Conservation (phyloP, 495 filamentous ascomycete genomes). For the Trichocladium uniseriatum region DNA sequence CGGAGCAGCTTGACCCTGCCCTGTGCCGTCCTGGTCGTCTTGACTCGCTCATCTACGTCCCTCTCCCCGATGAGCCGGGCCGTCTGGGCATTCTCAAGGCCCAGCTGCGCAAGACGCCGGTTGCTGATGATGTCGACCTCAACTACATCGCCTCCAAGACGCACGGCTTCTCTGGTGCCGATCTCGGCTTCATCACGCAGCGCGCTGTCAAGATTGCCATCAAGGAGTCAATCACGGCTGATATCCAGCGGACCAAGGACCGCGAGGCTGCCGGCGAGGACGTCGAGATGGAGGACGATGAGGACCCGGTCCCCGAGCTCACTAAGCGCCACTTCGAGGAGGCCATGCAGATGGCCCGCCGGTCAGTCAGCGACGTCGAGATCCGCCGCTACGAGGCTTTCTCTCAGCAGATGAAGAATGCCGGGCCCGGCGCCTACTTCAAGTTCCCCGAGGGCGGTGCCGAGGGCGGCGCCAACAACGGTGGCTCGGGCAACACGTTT, state of each 20-base stretch:
- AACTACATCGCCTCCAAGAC: conserved; percentile 92
- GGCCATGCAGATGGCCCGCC: conserved; percentile 87
- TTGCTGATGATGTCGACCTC: conserved; percentile 78
- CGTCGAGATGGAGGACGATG: conserved; percentile 73
- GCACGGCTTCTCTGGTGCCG: conserved; percentile 98
- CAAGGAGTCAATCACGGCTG: conserved; percentile 84
- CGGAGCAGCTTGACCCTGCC: conserved; percentile 95
- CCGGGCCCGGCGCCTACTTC: conserved; percentile 90
- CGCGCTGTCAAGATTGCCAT: conserved; percentile 98
- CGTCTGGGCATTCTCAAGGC: conserved; percentile 86
- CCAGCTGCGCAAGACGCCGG: conserved; percentile 96
- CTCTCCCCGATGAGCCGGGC: conserved; percentile 81
- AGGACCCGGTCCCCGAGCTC: conserved; percentile 94
- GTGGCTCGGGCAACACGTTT: conserved; percentile 52
- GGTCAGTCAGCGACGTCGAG: conserved; percentile 93
- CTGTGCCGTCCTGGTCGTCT: conserved; percentile 97
- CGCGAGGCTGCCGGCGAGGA: conserved; percentile 78
- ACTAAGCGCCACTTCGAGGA: conserved; percentile 97
- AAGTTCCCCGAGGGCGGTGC: conserved; percentile 77
- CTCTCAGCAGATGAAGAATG: conserved; percentile 96
- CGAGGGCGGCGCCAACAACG: conserved; percentile 41
- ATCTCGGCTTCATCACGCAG: conserved; percentile 98
- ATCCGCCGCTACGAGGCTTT: conserved; percentile 97
- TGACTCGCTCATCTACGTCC: conserved; percentile 96
- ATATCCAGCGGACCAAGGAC: conserved; percentile 81